These are phyloP conservation scores for Globisporangium heterothallicum DNA, from an alignment of 352 stramenopile genomes.

Conservation along the genomic window DNA sequence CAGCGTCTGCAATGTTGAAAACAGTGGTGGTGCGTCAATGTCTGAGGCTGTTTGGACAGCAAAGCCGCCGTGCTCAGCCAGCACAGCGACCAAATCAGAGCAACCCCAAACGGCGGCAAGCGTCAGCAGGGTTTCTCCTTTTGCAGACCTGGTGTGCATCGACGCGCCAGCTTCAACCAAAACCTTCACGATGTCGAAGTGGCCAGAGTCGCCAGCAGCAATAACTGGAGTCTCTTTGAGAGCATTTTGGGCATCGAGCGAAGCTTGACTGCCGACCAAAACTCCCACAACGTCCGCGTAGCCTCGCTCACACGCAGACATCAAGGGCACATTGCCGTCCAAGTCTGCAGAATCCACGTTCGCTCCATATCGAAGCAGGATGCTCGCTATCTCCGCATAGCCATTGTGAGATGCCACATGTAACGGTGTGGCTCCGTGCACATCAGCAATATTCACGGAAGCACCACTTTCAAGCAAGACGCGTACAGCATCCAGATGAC, in stretches of 20 bases:
- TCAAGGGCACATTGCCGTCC: background rate
- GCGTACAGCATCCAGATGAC: background rate
- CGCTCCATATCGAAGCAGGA: background rate
- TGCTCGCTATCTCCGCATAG: background rate
- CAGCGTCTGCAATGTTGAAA: background rate
- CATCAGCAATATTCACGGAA: background rate
- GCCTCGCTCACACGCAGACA: background rate
- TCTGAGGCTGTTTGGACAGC: background rate
- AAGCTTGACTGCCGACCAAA: background rate
- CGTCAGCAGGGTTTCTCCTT: constrained; percentile 3
- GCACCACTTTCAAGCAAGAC: constrained; percentile 3
- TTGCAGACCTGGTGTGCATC: background rate
- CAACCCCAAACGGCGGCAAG: background rate
- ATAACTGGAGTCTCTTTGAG: constrained; percentile 1
- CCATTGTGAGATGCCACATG: background rate
- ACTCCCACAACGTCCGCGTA: background rate
- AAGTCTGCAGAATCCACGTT: background rate
- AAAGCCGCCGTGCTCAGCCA: constrained; percentile 1
- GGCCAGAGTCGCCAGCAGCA: background rate
- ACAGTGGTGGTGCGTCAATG: background rate
- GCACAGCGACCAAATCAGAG: background rate
- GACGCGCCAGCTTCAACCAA: constrained; percentile 1
- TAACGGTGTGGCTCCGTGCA: background rate
- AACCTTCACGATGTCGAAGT: background rate
- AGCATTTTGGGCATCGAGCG: background rate